These are phyloP conservation scores for Backusella circina DNA, from an alignment of 192 early-diverging fungal species.

Conservation along the genomic window DNA sequence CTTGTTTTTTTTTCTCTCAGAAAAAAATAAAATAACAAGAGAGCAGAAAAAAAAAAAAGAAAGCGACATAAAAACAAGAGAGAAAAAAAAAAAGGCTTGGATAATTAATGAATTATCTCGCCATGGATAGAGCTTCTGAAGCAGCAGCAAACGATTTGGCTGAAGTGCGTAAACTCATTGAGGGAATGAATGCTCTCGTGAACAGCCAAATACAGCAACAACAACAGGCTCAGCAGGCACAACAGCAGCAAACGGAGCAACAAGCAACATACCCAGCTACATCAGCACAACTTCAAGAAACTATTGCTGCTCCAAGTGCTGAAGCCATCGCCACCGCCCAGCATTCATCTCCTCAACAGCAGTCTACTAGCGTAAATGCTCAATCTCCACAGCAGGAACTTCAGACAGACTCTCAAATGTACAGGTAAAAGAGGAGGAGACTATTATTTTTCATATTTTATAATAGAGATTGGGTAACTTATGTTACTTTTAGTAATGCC, in stretches of 20 bases:
- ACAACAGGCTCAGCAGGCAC: conserved; percentile 23
- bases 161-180: conserved; percentile 36
- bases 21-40: background rate
- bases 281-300: background rate
- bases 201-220: conserved; percentile 19
- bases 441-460: background rate
- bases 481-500: background rate
- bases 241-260: background rate
- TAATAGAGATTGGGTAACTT: background rate
- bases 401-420: background rate
- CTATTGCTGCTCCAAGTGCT: background rate
- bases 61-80: background rate
- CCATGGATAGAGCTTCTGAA: conserved; percentile 20
- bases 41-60: background rate
- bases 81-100: background rate
- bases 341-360: conserved; percentile 12
- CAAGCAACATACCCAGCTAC: background rate
- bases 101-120: background rate
- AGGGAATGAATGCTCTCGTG: conserved; percentile 33
- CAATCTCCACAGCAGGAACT: background rate
- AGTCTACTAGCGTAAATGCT: background rate
- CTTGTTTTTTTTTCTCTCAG: no score
- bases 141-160: conserved; percentile 32
- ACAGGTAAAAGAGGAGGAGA: background rate
- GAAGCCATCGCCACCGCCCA: background rate